Evolutionary conservation across 2,329 filamentous ascomycete species (phyloP), one percentile per base, ranked within the genome.

Genomic region (Trichoderma sp.): DNA sequence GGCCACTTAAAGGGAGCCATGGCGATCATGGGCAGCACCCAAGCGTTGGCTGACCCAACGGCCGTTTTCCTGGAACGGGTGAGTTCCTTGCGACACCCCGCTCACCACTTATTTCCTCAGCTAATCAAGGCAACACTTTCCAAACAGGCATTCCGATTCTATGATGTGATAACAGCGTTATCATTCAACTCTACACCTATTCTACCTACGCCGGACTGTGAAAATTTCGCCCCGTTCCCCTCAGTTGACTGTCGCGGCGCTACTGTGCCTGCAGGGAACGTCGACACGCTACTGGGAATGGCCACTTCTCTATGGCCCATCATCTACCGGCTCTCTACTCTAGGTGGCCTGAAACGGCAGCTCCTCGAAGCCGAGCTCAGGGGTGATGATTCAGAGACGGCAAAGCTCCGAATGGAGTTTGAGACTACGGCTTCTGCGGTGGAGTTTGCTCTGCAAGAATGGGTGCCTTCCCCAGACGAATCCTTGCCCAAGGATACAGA

Each of bases 111-210:
- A 4, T 38, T n/a, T 18, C 35, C 27, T 38, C n/a, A 56, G 56
- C 33, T 53, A 59, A 59, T 12, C 67, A 68, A 69, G 80, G 84
- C 41, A 85, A 77, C 35, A 11, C 31, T 63, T 2, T 63, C 9
- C 12, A 38, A 18, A 35, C 73, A 92, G 90, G 90, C 90, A 1
- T 92, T 92, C 78, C 87, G 89, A 6, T 92, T 92, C 78, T 92
- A 92, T 82, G 90, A 92, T 80, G 90, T 92, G 27, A 92, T 92
- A 74, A 88, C 90, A 6, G 90, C 91, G 1, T 83, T 92, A 35
- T 92, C 90, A 0, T 87, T 91, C 68, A 90, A 89, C 73, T 90
- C 88, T 14, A 85, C 89, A 5, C 90, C 90, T 2, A 84, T 91
- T 14, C 88, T 89, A 1, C 86, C 84, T 14, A 85, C 87, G 3